phyloP scores from a whole-genome alignment of 257 asterid species.

The Solanum infundibuliforme region DNA sequence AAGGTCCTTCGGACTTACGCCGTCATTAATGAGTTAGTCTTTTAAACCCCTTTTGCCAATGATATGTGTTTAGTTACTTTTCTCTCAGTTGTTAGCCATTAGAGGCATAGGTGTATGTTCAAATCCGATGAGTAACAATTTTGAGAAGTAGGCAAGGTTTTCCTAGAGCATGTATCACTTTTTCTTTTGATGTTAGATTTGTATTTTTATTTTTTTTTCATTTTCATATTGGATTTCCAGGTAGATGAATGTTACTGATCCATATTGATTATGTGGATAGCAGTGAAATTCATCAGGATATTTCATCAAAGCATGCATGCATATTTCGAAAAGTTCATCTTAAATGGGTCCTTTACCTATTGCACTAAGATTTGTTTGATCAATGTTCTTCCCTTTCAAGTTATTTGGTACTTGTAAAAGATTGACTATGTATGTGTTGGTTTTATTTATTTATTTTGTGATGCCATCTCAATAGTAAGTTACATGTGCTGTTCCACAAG shows the following conservation, averaged over 20 bases:
- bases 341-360: background rate
- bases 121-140: background rate
- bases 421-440: background rate
- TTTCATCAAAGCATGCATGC: background rate
- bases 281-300: background rate
- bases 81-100: background rate
- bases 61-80: background rate
- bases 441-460: background rate
- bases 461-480: background rate
- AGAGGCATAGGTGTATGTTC: background rate
- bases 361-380: background rate
- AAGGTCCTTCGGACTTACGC: conserved; percentile 73
- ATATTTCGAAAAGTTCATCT: background rate
- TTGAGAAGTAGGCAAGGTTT: background rate
- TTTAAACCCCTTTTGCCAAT: background rate
- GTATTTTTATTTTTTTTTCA: background rate
- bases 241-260: background rate
- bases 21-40: conserved; percentile 73
- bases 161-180: background rate
- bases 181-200: background rate
- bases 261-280: background rate
- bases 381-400: background rate
- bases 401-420: background rate
- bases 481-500: background rate
- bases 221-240: background rate